Percentiles rank a stretch among this genome's conserved stretches.
phyloP scores from a whole-genome alignment of 2,329 filamentous ascomycete genomes.

The Alternaria infectoria region DNA sequence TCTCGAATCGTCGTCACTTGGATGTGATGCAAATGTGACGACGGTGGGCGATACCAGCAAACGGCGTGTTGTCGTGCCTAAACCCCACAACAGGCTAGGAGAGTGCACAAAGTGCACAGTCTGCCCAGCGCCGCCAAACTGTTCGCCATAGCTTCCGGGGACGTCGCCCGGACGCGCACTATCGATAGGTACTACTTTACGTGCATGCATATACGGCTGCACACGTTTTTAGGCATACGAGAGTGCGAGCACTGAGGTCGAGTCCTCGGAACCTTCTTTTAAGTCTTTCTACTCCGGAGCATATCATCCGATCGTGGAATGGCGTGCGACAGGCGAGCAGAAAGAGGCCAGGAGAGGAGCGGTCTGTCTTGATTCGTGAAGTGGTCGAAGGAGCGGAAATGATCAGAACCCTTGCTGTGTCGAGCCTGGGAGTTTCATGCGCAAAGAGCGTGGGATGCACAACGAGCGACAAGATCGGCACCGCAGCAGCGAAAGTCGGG shows the following conservation, averaged over 20 bases:
- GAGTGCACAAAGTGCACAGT: slow-evolving; percentile 12
- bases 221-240: slow-evolving; percentile 6
- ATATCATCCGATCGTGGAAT: slow-evolving; percentile 11
- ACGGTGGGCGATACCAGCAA: slow-evolving; percentile 5
- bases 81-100: neutral
- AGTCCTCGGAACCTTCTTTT: slow-evolving; percentile 6
- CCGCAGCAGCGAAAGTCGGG: slow-evolving; percentile 1
- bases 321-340: slow-evolving; percentile 2
- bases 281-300: slow-evolving; percentile 14
- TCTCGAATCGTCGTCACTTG: slow-evolving; percentile 19
- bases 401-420: slow-evolving; percentile 31
- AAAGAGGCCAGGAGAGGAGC: slow-evolving; percentile 15
- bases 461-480: slow-evolving; percentile 16
- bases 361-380: slow-evolving; percentile 32
- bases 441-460: slow-evolving; percentile 7
- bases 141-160: slow-evolving; percentile 2
- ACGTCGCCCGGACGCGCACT: neutral
- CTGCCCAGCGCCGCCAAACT: slow-evolving; percentile 10
- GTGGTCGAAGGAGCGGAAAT: slow-evolving; percentile 25
- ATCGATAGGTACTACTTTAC: slow-evolving; percentile 11
- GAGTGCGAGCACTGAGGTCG: neutral
- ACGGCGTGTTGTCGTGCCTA: slow-evolving; percentile 21
- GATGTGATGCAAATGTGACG: slow-evolving; percentile 29
- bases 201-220: slow-evolving; percentile 10
- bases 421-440: slow-evolving; percentile 23